A percentile compares a stretch with the other conserved stretches of the same genome.
Evolutionary conservation across 805 yeast genomes (phyloP).

Genomic region (Candida berthetii): DNA sequence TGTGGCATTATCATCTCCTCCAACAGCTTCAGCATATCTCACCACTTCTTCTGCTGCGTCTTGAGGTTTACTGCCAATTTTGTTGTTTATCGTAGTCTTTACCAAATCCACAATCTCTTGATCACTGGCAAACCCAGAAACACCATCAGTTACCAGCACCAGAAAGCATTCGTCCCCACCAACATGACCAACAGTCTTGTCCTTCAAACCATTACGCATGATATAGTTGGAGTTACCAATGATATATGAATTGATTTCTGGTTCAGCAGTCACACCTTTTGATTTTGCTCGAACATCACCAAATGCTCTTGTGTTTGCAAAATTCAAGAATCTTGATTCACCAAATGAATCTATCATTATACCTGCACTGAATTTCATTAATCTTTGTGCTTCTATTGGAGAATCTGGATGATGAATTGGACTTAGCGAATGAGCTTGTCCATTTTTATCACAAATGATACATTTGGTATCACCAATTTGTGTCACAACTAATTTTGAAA

Average conservation of each 20-base stretch:
- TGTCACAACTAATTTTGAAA: constrained; percentile 67
- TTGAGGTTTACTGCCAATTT: constrained; percentile 68
- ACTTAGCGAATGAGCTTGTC: constrained; percentile 75
- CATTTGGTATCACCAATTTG: constrained; percentile 94
- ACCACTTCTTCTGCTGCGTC: constrained; percentile 81
- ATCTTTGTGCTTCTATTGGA: constrained; percentile 66
- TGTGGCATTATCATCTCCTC: constrained; percentile 96
- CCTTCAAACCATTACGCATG: constrained; percentile 10
- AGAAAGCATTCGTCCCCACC: constrained; percentile 89
- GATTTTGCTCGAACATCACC: constrained; percentile 82
- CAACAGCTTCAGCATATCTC: constrained; percentile 75
- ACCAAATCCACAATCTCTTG: constrained; percentile 89
- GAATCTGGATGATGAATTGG: constrained; percentile 84
- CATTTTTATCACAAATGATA: constrained; percentile 73
- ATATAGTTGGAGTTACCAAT: constrained; percentile 55
- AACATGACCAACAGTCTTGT: constrained; percentile 19
- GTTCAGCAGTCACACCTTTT: constrained; percentile 87
- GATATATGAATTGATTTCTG: constrained; percentile 67
- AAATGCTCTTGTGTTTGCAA: constrained; percentile 90
- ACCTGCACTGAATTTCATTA: constrained; percentile 57
- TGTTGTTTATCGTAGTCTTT: constrained; percentile 66
- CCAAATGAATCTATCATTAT: constrained; percentile 87
- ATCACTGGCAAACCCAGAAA: constrained; percentile 72
- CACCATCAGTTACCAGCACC: constrained; percentile 83
- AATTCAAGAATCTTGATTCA: constrained; percentile 71